phyloP scores from a whole-genome alignment of 1,139 yeast species.

The Taphrina communis region DNA sequence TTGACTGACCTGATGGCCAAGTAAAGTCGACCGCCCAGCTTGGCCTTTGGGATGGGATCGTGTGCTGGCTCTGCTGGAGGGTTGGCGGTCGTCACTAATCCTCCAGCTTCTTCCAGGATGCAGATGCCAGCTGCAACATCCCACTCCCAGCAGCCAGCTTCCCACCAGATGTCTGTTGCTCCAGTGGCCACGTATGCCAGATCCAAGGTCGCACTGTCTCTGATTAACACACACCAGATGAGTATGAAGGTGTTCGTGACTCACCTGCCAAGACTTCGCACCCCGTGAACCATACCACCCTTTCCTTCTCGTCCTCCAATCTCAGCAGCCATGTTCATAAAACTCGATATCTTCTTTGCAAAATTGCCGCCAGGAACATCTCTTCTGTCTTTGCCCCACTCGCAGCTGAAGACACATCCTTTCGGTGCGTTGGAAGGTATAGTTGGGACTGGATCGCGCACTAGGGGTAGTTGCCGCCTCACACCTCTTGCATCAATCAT shows the following conservation, averaged over 20 bases:
- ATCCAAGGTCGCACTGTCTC: constrained; percentile 60
- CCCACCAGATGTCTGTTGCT: constrained; percentile 65
- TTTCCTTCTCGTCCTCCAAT: constrained; percentile 48
- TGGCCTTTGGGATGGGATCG: constrained; percentile 15
- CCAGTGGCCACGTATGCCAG: constrained; percentile 64
- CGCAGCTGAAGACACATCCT: constrained; percentile 61
- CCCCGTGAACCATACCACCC: constrained; percentile 64
- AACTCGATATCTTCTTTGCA: constrained; percentile 52
- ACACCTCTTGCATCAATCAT: constrained; percentile 7
- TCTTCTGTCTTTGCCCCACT: constrained; percentile 64
- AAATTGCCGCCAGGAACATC: constrained; percentile 50
- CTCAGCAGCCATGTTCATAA: constrained; percentile 17
- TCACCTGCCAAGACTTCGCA: constrained; percentile 61
- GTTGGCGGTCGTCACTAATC: constrained; percentile 61
- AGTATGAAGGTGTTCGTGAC: neutral
- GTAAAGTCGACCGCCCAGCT: constrained; percentile 3
- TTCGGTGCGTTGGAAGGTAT: constrained; percentile 50
- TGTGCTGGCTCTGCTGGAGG: constrained; percentile 48
- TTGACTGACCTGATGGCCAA: constrained; percentile 7
- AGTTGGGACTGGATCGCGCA: constrained; percentile 48
- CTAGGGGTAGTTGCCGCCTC: neutral
- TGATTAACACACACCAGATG: neutral
- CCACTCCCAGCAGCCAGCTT: constrained; percentile 69
- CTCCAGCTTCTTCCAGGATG: constrained; percentile 64
- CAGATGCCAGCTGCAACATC: constrained; percentile 72